These are phyloP conservation scores for Camellia oleifera DNA, from an alignment of 179 eudicot genomes.

Conservation along the genomic window DNA sequence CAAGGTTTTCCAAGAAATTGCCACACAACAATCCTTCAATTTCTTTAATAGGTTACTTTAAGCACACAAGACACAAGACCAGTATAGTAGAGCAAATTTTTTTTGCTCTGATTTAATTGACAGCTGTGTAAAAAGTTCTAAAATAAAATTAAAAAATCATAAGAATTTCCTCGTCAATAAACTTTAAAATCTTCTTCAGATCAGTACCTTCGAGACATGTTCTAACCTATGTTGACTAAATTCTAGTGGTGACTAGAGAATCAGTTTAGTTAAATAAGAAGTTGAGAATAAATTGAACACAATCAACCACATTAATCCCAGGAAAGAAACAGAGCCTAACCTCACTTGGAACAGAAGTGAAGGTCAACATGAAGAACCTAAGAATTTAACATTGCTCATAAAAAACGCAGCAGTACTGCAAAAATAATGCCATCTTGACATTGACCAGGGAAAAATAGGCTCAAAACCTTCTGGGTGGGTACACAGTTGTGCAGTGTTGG, in stretches of 20 bases:
- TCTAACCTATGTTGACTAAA: neutral
- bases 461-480: slow-evolving; percentile 3
- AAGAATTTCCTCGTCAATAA: too few relatives aligned
- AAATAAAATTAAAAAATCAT: neutral
- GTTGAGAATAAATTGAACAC: neutral
- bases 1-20: neutral
- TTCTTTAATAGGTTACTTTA: neutral
- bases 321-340: neutral
- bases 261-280: neutral
- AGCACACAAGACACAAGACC: neutral
- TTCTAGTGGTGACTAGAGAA: neutral
- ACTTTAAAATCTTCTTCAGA: too few relatives aligned
- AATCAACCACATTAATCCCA: neutral
- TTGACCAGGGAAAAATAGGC: neutral
- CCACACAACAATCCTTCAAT: neutral
- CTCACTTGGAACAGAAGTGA: neutral
- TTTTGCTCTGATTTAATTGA: neutral
- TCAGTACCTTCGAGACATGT: neutral
- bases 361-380: neutral
- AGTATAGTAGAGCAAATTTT: neutral
- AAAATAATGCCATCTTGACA: neutral
- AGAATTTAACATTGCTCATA: neutral
- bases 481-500: neutral
- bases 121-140: neutral
- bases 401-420: slow-evolving; percentile 3